A percentile compares a stretch with the other conserved stretches of the same genome.
Conservation (phyloP, 2,329 filamentous ascomycete species). For the Uncinocarpus reesii region DNA sequence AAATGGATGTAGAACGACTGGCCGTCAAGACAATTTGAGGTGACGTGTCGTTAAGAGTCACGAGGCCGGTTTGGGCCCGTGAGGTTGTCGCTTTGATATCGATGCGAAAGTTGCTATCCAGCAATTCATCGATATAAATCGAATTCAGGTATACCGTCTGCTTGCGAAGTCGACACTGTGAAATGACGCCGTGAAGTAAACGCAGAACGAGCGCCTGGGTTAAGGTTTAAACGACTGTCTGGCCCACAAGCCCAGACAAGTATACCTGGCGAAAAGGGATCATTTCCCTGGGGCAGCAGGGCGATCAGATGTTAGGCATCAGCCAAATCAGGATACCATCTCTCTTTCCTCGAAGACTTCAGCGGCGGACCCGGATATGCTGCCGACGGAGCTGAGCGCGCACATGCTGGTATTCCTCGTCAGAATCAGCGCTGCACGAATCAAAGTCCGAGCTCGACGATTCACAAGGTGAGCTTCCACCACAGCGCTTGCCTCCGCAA, state of each 20-base stretch:
- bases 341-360: too few relatives aligned
- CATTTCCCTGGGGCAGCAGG: too few relatives aligned
- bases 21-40: not conserved
- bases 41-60: not conserved
- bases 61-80: not conserved
- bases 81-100: not conserved
- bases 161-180: not conserved
- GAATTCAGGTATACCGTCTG: too few relatives aligned
- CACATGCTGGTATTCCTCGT: slow-evolving; percentile 31
- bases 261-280: too few relatives aligned
- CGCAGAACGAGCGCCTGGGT: too few relatives aligned
- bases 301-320: not conserved
- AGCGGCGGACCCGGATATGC: slow-evolving; percentile 33
- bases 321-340: not conserved
- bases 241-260: too few relatives aligned
- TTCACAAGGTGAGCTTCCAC: slow-evolving; percentile 48
- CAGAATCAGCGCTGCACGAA: slow-evolving; percentile 56
- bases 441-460: slow-evolving; percentile 45
- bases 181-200: not conserved
- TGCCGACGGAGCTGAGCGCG: slow-evolving; percentile 29
- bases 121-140: too few relatives aligned
- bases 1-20: not conserved
- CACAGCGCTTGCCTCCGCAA: slow-evolving; percentile 81
- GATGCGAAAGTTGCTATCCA: not conserved
- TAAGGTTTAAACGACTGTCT: too few relatives aligned